Base-by-base conservation (phyloP, 768 basidiomycete species). In the Termitomyces sp. region DNA sequence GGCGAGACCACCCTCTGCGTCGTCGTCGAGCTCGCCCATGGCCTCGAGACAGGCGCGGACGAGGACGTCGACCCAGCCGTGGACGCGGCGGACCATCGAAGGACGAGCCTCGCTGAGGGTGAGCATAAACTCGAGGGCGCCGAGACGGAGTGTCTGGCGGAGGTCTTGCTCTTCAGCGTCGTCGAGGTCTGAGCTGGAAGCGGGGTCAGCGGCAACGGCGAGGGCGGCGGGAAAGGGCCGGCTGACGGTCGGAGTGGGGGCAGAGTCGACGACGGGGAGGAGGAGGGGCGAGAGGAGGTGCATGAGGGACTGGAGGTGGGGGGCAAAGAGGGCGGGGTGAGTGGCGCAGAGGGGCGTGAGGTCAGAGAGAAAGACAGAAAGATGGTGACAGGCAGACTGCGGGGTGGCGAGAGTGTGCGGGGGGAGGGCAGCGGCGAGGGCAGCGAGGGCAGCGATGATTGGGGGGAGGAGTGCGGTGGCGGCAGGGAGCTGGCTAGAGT, bases 101-200 rank as follows among this genome's bases (percentile, higher is more conserved):
- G 90, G 85, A 36, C 79, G 77, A 3, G 89, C 82, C 70, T 95
- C 92, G n/a, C n/a, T n/a, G n/a, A n/a, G n/a, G 13, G 82, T 84
- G 54, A 94, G 77, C 83, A 95, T 87, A 53, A 95, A 83, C 70
- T 95, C 93, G 10, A 94, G 72, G 9, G 90, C 88, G 0, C 85
- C 82, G 53, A 85, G 81, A 10, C 91, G 76, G 32, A 91, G 77
- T 20, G 86, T 85, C 41, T 85, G 80, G 54, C 82, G 79, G 57
- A 88, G 86, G 50, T 93, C 88, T 18, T 81, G 78, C 26, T 79
- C 80, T 18, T 78, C 75, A 43, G 79, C 77, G 5, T 67, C 67
- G 24, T 70, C 74, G 2, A 67, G 63, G 8, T 66, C 65, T 0
- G 28, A 0, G n/a, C n/a, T n/a, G 41, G 41, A 6, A 3, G 4